Evolutionary conservation across 805 yeast genomes (phyloP).

Genomic region (Metschnikowia borealis): DNA sequence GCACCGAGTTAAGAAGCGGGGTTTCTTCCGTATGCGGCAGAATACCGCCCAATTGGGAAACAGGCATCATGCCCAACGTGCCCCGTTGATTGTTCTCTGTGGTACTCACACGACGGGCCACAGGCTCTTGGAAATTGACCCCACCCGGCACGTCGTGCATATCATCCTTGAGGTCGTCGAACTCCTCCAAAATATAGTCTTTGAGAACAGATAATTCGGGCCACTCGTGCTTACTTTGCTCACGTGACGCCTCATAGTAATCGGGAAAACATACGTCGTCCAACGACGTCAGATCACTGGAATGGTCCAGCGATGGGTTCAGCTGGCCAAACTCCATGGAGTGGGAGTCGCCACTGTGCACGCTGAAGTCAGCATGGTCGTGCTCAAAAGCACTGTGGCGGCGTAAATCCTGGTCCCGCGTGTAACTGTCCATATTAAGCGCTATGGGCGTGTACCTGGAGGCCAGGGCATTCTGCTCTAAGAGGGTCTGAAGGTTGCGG

Average conservation of each 20-base stretch:
- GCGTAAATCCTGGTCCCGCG: conserved; percentile 26
- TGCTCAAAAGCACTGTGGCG: conserved; percentile 13
- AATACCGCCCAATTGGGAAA: conserved; percentile 3
- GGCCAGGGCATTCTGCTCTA: conserved; percentile 15
- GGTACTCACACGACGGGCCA: conserved; percentile 18
- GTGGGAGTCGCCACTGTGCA: conserved; percentile 7
- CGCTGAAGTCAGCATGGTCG: conserved; percentile 8
- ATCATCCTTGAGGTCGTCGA: conserved; percentile 28
- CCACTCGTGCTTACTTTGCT: conserved; percentile 47
- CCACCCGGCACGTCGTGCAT: conserved; percentile 18
- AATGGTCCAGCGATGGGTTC: conserved; percentile 61
- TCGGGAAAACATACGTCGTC: conserved; percentile 92
- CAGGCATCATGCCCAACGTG: conserved; percentile 2
- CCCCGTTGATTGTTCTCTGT: not conserved
- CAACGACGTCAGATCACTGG: conserved; percentile 66
- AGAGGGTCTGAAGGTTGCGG: conserved; percentile 31
- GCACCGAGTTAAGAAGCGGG: conserved; percentile 28
- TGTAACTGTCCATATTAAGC: conserved; percentile 38
- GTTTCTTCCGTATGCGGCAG: conserved; percentile 22
- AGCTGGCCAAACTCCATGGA: conserved; percentile 46
- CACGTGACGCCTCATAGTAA: conserved; percentile 40
- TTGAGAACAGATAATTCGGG: conserved; percentile 76
- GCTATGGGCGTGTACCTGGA: conserved; percentile 25
- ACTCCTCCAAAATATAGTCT: conserved; percentile 74
- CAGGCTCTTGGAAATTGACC: conserved; percentile 39